phyloP scores from a whole-genome alignment of 73 alveolate genomes.

The Tetrahymena malaccensis region DNA sequence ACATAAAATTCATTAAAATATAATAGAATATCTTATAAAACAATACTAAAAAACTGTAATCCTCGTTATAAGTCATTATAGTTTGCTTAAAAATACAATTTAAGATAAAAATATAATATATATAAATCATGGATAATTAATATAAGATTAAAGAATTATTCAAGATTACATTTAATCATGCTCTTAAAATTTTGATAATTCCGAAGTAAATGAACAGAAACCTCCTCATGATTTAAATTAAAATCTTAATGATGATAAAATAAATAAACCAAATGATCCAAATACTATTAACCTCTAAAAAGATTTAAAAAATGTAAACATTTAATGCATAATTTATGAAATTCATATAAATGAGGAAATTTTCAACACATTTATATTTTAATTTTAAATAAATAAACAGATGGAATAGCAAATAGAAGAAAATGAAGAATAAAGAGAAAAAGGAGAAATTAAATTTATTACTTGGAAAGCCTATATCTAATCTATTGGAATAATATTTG shows the following conservation, averaged over 20 bases:
- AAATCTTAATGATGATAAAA: not conserved
- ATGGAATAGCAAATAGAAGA: not conserved
- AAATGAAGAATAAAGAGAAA: not conserved
- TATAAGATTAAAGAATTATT: not conserved
- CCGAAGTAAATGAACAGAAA: not conserved
- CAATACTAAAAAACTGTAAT: not conserved
- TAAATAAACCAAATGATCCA: not conserved
- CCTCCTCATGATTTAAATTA: not conserved
- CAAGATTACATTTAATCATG: not conserved
- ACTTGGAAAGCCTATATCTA: not conserved
- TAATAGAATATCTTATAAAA: not conserved
- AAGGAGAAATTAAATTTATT: not conserved
- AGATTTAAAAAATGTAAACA: no score
- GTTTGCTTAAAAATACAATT: not conserved
- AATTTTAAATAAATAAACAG: not conserved
- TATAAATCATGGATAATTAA: not conserved
- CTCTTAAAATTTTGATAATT: not conserved
- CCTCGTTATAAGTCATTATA: not conserved
- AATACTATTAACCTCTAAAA: no score
- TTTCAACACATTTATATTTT: no score
- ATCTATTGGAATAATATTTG: not conserved
- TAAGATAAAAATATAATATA: not conserved
- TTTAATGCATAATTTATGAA: no score
- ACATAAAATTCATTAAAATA: not conserved
- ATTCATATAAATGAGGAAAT: no score